Conservation (phyloP, 225 moss, liverwort and hornwort genomes). For the Physcomitrellopsis africana region DNA sequence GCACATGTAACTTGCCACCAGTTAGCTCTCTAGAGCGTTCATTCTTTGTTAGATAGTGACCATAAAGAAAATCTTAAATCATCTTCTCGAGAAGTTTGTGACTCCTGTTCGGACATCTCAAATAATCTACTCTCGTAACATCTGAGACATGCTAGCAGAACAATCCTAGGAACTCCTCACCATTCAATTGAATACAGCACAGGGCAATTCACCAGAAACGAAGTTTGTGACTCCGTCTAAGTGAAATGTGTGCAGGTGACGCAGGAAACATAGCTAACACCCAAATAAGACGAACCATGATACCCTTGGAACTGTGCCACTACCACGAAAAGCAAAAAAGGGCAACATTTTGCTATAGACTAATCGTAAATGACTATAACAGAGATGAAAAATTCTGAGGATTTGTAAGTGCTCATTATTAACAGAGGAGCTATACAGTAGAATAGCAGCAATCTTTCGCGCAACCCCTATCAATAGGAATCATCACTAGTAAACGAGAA, state of each 20-base stretch:
- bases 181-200: neutral
- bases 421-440: neutral
- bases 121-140: slow-evolving; percentile 1
- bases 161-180: neutral
- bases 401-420: neutral
- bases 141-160: neutral
- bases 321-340: neutral
- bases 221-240: neutral
- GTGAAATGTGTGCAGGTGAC: neutral
- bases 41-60: too few relatives aligned
- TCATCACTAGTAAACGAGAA: neutral
- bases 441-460: neutral
- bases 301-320: neutral
- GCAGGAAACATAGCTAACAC: neutral
- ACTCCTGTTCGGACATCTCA: neutral
- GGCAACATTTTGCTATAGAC: neutral
- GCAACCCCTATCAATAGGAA: slow-evolving; percentile 12
- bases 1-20: slow-evolving; percentile 32
- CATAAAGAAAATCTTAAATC: neutral
- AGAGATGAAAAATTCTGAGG: neutral
- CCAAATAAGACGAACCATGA: slow-evolving; percentile 1
- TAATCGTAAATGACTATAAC: too few relatives aligned
- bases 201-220: neutral
- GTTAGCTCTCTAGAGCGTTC: slow-evolving; percentile 12
- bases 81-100: neutral